Evolutionary conservation across 1,284 basidiomycete species (phyloP).

Genomic region (Mycosarcoma maydis): DNA sequence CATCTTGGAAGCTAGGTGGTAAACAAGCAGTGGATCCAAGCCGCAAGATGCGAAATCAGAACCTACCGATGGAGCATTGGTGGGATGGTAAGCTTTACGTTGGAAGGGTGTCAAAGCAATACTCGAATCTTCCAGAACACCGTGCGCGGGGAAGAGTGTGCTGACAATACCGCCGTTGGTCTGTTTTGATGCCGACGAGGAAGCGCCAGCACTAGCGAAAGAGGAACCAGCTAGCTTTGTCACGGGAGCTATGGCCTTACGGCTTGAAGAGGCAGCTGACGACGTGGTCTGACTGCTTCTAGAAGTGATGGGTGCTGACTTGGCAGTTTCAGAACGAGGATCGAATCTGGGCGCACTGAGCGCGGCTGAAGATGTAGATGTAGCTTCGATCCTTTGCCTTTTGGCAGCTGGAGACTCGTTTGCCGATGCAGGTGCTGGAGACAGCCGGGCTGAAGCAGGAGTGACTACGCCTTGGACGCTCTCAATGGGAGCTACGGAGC

Average conservation of each 20-base stretch:
- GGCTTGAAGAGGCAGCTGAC: neutral
- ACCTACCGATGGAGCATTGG: conserved; percentile 67
- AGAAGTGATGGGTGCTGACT: neutral
- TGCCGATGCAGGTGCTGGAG: neutral
- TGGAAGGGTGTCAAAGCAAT: conserved; percentile 5
- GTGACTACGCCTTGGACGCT: neutral
- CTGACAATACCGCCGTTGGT: conserved; percentile 22
- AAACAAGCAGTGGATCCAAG: conserved; percentile 80
- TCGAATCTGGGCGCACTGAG: conserved; percentile 23
- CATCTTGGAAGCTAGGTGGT: conserved; percentile 85
- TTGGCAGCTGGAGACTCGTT: conserved; percentile 10
- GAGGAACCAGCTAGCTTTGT: conserved; percentile 5
- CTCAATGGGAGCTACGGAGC: neutral
- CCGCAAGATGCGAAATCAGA: conserved; percentile 71
- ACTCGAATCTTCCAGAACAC: conserved; percentile 27
- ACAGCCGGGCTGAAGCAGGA: conserved; percentile 1
- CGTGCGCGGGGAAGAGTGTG: conserved; percentile 30
- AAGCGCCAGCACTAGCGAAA: conserved; percentile 8
- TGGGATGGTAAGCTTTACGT: conserved; percentile 42
- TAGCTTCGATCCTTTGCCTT: conserved; percentile 21
- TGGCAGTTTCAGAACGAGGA: conserved; percentile 16
- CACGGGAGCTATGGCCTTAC: conserved; percentile 10
- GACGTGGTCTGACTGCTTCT: neutral
- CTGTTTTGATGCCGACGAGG: conserved; percentile 8
- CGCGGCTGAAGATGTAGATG: conserved; percentile 5